Evolutionary conservation across 768 basidiomycete species (phyloP).

Genomic region (Naganishia onofrii): DNA sequence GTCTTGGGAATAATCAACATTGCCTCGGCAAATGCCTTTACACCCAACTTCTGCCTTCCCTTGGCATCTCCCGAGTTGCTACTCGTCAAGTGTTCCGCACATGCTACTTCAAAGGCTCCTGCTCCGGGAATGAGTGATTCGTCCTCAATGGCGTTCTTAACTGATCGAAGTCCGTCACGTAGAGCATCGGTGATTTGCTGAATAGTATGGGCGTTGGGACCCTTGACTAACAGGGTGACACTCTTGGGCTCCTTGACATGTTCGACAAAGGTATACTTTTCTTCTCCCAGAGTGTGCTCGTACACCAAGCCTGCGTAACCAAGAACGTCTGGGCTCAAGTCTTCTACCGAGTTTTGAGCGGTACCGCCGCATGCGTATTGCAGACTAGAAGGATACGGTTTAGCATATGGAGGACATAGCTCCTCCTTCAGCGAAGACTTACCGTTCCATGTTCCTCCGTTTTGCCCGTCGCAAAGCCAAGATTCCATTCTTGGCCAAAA

Average conservation of each 20-base stretch:
- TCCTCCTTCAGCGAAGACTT: slow-evolving; percentile 36
- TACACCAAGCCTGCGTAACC: slow-evolving; percentile 98
- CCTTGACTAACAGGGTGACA: slow-evolving; percentile 95
- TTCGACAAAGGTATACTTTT: slow-evolving; percentile 96
- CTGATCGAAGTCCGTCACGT: slow-evolving; percentile 89
- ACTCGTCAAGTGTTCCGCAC: slow-evolving; percentile 72
- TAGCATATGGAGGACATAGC: slow-evolving; percentile 5
- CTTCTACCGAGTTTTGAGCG: slow-evolving; percentile 97
- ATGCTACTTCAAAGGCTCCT: slow-evolving; percentile 93
- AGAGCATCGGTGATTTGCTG: slow-evolving; percentile 97
- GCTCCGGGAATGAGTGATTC: slow-evolving; percentile 86
- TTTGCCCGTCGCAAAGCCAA: slow-evolving; percentile 91
- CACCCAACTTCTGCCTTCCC: slow-evolving; percentile 93
- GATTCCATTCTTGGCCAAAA: slow-evolving; percentile 94
- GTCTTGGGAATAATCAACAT: slow-evolving; percentile 94
- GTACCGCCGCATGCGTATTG: slow-evolving; percentile 91
- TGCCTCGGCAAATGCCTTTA: slow-evolving; percentile 94
- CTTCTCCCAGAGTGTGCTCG: slow-evolving; percentile 97
- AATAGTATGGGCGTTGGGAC: slow-evolving; percentile 90
- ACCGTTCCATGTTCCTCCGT: slow-evolving; percentile 98
- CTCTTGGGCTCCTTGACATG: slow-evolving; percentile 92
- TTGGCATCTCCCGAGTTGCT: slow-evolving; percentile 83
- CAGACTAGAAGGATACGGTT: slow-evolving; percentile 51
- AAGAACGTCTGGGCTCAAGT: slow-evolving; percentile 81
- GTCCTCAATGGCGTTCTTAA: slow-evolving; percentile 96